Percentiles rank a stretch among this genome's conserved stretches.
Evolutionary conservation across 1,284 basidiomycete species (phyloP).

Genomic region (Mycena citricolor): DNA sequence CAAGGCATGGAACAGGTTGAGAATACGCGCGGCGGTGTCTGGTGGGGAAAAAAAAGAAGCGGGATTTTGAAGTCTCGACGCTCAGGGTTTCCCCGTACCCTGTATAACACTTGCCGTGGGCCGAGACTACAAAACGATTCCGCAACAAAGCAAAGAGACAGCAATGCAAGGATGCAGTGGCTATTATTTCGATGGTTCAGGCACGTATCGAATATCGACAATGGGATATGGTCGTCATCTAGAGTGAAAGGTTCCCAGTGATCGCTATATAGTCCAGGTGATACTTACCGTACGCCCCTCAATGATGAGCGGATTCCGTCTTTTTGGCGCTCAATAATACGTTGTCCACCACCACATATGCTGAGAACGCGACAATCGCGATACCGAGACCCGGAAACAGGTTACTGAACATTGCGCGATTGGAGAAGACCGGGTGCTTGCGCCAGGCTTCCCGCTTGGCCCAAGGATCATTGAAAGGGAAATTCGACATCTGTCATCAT

Average conservation of each 20-base stretch:
- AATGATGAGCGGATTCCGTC: conserved; percentile 38
- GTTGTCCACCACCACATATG: conserved; percentile 86
- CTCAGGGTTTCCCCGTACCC: no score
- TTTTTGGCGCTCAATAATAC: conserved; percentile 43
- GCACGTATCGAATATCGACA: no score
- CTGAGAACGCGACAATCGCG: conserved; percentile 86
- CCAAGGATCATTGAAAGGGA: conserved; percentile 90
- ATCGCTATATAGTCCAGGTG: no score
- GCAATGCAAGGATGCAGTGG: background rate
- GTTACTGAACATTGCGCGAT: conserved; percentile 81
- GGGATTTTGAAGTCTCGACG: no score
- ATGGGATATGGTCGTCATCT: no score
- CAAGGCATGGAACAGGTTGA: no score
- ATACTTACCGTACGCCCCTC: conserved; percentile 26
- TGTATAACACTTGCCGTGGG: no score
- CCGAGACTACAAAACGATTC: no score
- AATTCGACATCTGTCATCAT: conserved; percentile 48
- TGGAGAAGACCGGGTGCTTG: conserved; percentile 84
- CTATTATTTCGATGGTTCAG: background rate
- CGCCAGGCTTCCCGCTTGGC: conserved; percentile 93
- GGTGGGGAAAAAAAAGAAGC: no score
- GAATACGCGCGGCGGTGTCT: no score
- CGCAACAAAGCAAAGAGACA: background rate
- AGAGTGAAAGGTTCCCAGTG: no score
- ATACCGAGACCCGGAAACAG: conserved; percentile 93